Conservation (phyloP, 73 alveolate species). For the Symbiodinium pilosum region DNA sequence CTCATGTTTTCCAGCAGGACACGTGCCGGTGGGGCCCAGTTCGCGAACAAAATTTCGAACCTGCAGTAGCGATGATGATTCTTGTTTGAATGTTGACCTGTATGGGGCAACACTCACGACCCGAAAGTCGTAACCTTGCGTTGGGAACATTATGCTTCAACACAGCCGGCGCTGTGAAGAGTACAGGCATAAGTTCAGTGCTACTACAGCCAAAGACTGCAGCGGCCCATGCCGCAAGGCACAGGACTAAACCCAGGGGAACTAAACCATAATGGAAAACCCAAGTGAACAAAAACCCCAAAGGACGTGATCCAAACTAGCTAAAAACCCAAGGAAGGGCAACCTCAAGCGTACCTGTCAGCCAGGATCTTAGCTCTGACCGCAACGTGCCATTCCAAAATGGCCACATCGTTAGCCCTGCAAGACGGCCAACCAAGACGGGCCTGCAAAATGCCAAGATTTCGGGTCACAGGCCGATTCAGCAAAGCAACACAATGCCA, state of each 20-base stretch:
- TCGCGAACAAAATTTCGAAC: conserved; percentile 75
- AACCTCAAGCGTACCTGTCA: not conserved
- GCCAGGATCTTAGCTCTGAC: not conserved
- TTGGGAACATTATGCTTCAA: no score
- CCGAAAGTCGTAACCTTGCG: not conserved
- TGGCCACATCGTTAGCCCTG: not conserved
- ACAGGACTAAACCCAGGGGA: no score
- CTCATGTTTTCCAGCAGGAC: conserved; percentile 69
- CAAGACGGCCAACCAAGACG: not conserved
- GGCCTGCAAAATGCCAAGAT: not conserved
- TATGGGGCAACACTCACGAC: not conserved
- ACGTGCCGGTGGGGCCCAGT: conserved; percentile 91
- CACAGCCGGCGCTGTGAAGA: no score
- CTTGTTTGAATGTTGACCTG: not conserved
- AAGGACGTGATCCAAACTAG: not conserved
- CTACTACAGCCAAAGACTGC: not conserved
- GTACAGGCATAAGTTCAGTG: no score
- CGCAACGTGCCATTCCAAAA: not conserved
- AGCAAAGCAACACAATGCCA: not conserved
- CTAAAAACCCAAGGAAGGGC: no score
- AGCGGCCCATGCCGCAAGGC: not conserved
- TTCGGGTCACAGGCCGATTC: not conserved
- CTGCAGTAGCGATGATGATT: not conserved
- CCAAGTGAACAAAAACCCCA: not conserved
- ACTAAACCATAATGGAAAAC: not conserved